A percentile compares a stretch with the other conserved stretches of the same genome.
Conservation (phyloP, 1,139 yeast species). For the Arxiozyma slooffiae region DNA sequence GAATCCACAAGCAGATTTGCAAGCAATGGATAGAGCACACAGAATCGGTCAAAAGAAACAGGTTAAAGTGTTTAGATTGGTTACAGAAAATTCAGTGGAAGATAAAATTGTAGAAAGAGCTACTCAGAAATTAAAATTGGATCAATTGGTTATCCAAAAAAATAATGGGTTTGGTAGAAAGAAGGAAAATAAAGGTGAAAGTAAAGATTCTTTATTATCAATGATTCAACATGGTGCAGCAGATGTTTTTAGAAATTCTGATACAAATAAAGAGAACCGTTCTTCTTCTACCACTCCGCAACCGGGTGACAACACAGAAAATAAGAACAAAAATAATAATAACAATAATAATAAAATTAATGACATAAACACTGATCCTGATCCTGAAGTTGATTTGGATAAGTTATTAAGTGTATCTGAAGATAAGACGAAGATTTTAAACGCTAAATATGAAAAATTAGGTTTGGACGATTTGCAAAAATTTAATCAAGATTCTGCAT, state of each 20-base stretch:
- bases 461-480: constrained; percentile 93
- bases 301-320: constrained; percentile 20
- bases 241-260: constrained; percentile 50
- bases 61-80: constrained; percentile 82
- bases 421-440: constrained; percentile 65
- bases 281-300: constrained; percentile 24
- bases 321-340: background rate
- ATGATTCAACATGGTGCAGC: constrained; percentile 98
- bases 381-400: constrained; percentile 64
- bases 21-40: constrained; percentile 98
- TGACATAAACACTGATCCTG: constrained; percentile 14
- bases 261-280: constrained; percentile 17
- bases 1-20: constrained; percentile 98
- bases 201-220: constrained; percentile 76
- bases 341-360: background rate
- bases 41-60: constrained; percentile 97
- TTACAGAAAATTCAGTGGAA: constrained; percentile 92
- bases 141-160: constrained; percentile 92
- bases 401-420: constrained; percentile 67
- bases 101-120: constrained; percentile 95
- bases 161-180: constrained; percentile 48
- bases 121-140: constrained; percentile 83
- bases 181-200: constrained; percentile 41
- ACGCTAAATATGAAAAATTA: constrained; percentile 70
- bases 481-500: constrained; percentile 54